Evolutionary conservation across 1,284 basidiomycete species (phyloP), one percentile per base, ranked within the genome.

Genomic region (Ustilago sp.): DNA sequence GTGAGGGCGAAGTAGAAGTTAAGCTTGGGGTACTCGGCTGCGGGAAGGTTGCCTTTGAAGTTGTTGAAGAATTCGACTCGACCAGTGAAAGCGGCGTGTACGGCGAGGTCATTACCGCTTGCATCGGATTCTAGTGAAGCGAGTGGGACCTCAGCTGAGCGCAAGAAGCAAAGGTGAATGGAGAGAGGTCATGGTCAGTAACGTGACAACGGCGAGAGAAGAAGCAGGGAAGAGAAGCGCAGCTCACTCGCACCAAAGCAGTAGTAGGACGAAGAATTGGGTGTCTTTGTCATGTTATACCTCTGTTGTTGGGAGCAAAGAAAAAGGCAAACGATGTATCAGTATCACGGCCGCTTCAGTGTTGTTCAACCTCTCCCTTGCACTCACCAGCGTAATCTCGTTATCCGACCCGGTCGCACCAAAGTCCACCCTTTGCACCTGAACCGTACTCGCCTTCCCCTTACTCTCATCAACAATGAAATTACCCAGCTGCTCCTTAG

Each of bases 21-120:
- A 82, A 98, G 93, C 90, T 99, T 99, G n/a, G 96, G 96, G 86
- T 98, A 97, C 86, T 99, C 96, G 2, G 93, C 90, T 4, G 95
- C 95, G 4, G 96, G 91, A 19, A 99, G 89, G 85, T 93, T 90
- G 41, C 96, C 96, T 43, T 92, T 88, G 85, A 98, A 98, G 3
- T 89, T 91, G 86, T 98, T 98, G 80, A 90, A 90, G 89, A 98
- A 99, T 52, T 92, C 88, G 50, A 98, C 92, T 34, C 89, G 87
- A 34, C 94, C 96, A 8, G 89, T 88, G 87, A 95, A 99, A 23
- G 89, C 88, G n/a, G 94, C 92, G 83, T 95, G 94, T 50, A 67
- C 57, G 13, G 65, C 48, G 8, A 58, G 15, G 17, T 61, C 67
- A 36, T 58, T 58, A 1, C 50, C 39, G 13, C 59, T 59, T 1